Conservation (phyloP, 1,139 yeast species). For the Pichia sp. region DNA sequence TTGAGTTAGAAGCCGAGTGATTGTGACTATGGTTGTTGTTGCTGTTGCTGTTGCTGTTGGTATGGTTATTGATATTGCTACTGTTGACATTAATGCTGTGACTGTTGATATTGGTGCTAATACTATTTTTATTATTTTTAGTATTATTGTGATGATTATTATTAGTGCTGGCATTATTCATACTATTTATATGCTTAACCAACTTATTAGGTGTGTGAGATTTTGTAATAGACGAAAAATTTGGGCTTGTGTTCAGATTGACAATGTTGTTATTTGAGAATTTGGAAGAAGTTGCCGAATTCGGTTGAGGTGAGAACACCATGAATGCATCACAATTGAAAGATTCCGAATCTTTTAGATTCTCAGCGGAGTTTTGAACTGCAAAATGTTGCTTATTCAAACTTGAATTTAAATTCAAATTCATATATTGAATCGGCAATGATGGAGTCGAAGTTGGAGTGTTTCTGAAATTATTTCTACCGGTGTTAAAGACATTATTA, state of each 20-base stretch:
- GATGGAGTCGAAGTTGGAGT: slow-evolving; percentile 3
- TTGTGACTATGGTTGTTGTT: too few relatives aligned
- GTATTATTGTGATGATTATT: not conserved
- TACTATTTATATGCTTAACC: too few relatives aligned
- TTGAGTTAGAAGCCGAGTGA: not conserved
- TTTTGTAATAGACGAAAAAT: not conserved
- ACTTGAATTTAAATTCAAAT: not conserved
- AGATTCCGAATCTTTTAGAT: slow-evolving; percentile 4
- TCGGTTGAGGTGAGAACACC: slow-evolving; percentile 10
- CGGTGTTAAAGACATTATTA: too few relatives aligned
- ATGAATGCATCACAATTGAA: slow-evolving; percentile 10
- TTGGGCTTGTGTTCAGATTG: too few relatives aligned
- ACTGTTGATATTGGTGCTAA: not conserved
- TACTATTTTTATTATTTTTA: not conserved
- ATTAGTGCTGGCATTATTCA: too few relatives aligned
- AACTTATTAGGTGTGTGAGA: not conserved
- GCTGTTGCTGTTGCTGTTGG: not conserved
- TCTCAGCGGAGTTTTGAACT: not conserved
- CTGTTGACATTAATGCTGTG: not conserved
- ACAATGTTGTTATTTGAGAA: not conserved
- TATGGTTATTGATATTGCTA: not conserved
- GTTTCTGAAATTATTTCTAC: not conserved
- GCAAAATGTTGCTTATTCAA: not conserved
- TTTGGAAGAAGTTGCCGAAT: not conserved
- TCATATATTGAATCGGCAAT: slow-evolving; percentile 4